phyloP scores from a whole-genome alignment of 106 monocot species.

The Dendrobium chrysotoxum region DNA sequence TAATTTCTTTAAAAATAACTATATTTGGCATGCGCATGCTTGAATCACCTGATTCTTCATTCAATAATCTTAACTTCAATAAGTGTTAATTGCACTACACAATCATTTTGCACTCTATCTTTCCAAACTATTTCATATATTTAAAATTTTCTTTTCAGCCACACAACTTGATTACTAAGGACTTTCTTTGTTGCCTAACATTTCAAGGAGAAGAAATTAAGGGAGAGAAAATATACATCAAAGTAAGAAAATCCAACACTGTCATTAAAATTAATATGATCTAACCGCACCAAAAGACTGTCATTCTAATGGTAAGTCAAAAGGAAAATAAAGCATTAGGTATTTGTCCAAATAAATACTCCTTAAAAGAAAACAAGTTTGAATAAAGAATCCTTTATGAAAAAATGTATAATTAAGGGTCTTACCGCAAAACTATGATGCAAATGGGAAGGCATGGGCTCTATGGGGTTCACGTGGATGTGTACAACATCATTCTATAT shows the following conservation, averaged over 20 bases:
- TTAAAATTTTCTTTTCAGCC: not conserved
- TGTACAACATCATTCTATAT: conserved; percentile 78
- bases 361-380: not conserved
- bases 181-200: not conserved
- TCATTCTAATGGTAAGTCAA: not conserved
- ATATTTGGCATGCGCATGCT: not conserved
- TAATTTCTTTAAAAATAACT: not conserved
- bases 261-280: not conserved
- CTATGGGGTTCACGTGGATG: conserved; percentile 79
- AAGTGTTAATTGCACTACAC: not conserved
- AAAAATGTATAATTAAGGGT: conserved; percentile 2
- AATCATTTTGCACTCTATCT: not conserved
- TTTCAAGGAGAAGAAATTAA: not conserved
- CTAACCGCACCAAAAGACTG: not conserved
- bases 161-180: not conserved
- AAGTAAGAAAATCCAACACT: not conserved
- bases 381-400: not conserved
- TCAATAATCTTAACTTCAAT: not conserved
- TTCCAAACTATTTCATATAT: not conserved
- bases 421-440: conserved; percentile 82
- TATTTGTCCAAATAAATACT: not conserved
- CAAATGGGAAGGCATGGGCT: conserved; percentile 77
- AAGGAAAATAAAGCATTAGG: not conserved
- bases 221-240: not conserved
- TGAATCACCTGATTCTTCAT: not conserved